These are phyloP conservation scores for Coprinellus aureogranulatus DNA, from an alignment of 768 basidiomycete species.

Conservation along the genomic window DNA sequence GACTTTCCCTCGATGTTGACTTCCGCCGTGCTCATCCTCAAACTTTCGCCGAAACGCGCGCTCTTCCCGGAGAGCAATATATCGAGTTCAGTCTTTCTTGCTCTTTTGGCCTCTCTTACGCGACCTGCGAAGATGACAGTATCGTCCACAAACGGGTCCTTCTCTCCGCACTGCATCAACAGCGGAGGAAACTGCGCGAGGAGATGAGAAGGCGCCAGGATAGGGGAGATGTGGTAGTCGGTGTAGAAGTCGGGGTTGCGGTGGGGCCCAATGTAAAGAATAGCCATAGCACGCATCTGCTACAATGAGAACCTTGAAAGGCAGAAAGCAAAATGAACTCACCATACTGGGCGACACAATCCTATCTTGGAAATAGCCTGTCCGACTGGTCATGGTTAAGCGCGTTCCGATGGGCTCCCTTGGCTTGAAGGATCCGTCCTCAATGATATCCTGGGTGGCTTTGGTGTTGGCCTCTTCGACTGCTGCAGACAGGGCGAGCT, in stretches of 20 bases:
- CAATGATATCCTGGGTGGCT: constrained; percentile 35
- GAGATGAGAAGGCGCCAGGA: constrained; percentile 78
- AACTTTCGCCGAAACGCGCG: constrained; percentile 57
- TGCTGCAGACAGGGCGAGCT: constrained; percentile 50
- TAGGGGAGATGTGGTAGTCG: constrained; percentile 95
- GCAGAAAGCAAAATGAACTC: constrained; percentile 25
- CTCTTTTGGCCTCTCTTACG: constrained; percentile 90
- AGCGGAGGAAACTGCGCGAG: constrained; percentile 93
- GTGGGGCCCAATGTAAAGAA: constrained; percentile 91
- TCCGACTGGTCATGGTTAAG: constrained; percentile 92
- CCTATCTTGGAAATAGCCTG: constrained; percentile 90
- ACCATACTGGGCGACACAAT: constrained; percentile 97
- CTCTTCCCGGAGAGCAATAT: constrained; percentile 58
- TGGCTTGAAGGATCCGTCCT: constrained; percentile 28
- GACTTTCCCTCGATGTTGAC: constrained; percentile 28
- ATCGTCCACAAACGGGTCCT: constrained; percentile 93
- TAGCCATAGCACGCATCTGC: constrained; percentile 99
- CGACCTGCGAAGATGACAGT: constrained; percentile 95
- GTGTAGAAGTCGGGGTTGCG: constrained; percentile 91
- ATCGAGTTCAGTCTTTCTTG: constrained; percentile 72
- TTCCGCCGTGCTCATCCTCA: constrained; percentile 58
- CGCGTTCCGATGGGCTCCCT: constrained; percentile 77
- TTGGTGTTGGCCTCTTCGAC: constrained; percentile 49
- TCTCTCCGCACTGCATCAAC: constrained; percentile 93
- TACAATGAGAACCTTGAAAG: neutral